phyloP scores from a whole-genome alignment of 345 rosid genomes.

The Hevea brasiliensis region DNA sequence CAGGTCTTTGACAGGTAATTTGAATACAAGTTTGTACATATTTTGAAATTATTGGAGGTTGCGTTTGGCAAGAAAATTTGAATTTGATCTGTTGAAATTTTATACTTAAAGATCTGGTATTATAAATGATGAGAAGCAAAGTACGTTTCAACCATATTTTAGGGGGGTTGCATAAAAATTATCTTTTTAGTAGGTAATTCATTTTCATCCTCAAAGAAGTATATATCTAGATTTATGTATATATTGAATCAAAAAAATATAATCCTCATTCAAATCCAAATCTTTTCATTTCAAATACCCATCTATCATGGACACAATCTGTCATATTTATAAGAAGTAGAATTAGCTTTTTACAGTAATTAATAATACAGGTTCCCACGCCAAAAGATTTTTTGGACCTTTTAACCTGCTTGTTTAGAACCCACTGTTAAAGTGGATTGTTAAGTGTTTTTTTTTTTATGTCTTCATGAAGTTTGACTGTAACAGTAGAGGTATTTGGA shows the following conservation, averaged over 20 bases:
- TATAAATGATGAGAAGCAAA: not conserved
- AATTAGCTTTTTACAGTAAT: not conserved
- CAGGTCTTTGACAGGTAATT: conserved; percentile 75
- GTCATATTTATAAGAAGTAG: not conserved
- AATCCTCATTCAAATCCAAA: not conserved
- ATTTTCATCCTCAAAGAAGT: not conserved
- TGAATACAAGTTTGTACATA: conserved; percentile 2
- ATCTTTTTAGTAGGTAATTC: not conserved
- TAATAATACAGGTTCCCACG: not conserved
- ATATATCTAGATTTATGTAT: conserved; percentile 1
- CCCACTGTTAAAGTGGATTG: not conserved
- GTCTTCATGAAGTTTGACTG: not conserved
- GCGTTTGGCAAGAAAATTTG: not conserved
- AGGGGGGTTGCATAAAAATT: not conserved
- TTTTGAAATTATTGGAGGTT: not conserved
- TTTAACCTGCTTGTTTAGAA: not conserved
- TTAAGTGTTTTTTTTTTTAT: not conserved
- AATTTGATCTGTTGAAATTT: not conserved
- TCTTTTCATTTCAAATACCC: not conserved
- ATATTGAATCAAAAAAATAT: not conserved
- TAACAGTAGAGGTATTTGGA: not conserved
- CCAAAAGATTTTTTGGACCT: too few species aligned
- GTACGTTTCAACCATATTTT: not conserved
- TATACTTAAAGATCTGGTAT: not conserved
- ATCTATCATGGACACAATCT: not conserved